Percentiles rank a stretch among this genome's conserved stretches.
Conservation (phyloP, 441 rosid species). For the Erodium texanum region DNA sequence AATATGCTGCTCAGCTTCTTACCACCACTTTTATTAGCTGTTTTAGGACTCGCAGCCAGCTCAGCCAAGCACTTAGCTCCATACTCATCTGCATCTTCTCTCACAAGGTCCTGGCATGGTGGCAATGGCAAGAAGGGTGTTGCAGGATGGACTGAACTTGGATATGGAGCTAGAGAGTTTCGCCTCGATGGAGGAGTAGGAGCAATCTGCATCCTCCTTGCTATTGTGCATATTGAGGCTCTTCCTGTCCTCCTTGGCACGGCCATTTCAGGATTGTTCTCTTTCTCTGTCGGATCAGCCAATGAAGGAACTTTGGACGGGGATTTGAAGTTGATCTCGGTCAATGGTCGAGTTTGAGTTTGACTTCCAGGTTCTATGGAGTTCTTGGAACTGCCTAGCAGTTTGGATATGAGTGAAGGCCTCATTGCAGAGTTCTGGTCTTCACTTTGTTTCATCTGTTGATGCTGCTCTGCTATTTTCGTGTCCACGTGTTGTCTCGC, state of each 20-base stretch:
- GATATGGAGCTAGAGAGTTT: conserved; percentile 65
- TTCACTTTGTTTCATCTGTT: conserved; percentile 37
- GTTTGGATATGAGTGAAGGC: conserved; percentile 43
- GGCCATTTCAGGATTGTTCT: conserved; percentile 64
- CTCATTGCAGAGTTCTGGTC: conserved; percentile 42
- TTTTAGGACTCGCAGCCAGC: conserved; percentile 52
- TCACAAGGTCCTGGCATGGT: conserved; percentile 22
- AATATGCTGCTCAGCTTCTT: conserved; percentile 51
- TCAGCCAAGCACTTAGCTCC: conserved; percentile 33
- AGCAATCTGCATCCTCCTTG: conserved; percentile 28
- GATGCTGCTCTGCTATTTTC: conserved; percentile 65
- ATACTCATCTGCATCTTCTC: conserved; percentile 29
- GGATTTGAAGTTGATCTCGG: conserved; percentile 16
- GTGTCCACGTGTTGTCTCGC: conserved; percentile 94
- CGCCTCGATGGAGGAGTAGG: conserved; percentile 51
- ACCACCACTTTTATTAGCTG: conserved; percentile 14
- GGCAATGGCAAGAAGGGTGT: conserved; percentile 27
- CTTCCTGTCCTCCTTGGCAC: conserved; percentile 66
- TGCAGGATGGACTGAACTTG: conserved; percentile 27
- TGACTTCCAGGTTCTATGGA: conserved; percentile 26
- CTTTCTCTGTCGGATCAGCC: conserved; percentile 55
- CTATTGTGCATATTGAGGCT: conserved; percentile 54
- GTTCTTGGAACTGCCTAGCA: conserved; percentile 32
- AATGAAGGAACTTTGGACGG: too few species aligned
- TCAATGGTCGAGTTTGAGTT: conserved; percentile 17